Evolutionary conservation across 1,139 yeast genomes (phyloP), one percentile per base, ranked within the genome.

Genomic region (Scheffersomyces quercinus): DNA sequence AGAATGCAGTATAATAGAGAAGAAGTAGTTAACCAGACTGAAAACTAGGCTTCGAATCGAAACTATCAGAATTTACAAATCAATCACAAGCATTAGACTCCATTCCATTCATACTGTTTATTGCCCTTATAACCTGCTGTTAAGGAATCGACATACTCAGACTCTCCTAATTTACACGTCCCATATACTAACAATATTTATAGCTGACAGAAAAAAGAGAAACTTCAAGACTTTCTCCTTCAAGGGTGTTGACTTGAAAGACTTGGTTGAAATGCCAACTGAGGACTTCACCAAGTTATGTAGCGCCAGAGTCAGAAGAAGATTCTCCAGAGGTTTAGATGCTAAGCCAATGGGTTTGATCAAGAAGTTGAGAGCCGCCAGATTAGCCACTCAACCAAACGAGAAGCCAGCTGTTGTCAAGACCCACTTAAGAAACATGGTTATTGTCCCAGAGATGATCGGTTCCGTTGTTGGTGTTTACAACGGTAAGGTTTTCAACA

Each of bases 401-500:
- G 99, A 93, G 81, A 93, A 91, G 85, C 99, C 99, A 76, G 86
- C 95, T 62, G 80, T 82, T 59, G 98, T 95, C 81, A 95, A 91
- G 88, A 95, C 99, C 63, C 99, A 95, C 81, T 88, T 95, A 77
- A 91, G 99, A 85, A 90, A 91, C 87, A 90, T 91, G 97, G 79
- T 95, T 73, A 77, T 95, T 68, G 95, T 93, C 63, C 99, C 99
- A 80, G 99, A 95, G 85, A 95, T 95, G 99, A 90, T 95, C 69
- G 99, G 99, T 71, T 89, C 97, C 54, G 96, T 91, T 63, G 85
- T 95, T 64, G 98, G 98, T 80, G 88, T 95, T 67, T 93, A 95
- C 96, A 95, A 95, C 85, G 99, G 99, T 82, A 95, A 95, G 84
- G 90, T 83, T 66, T 95, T 95, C 95, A 93, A 91, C 96, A 88